Base-by-base conservation (phyloP, 805 yeast species). In the Barnettozyma siamensis region DNA sequence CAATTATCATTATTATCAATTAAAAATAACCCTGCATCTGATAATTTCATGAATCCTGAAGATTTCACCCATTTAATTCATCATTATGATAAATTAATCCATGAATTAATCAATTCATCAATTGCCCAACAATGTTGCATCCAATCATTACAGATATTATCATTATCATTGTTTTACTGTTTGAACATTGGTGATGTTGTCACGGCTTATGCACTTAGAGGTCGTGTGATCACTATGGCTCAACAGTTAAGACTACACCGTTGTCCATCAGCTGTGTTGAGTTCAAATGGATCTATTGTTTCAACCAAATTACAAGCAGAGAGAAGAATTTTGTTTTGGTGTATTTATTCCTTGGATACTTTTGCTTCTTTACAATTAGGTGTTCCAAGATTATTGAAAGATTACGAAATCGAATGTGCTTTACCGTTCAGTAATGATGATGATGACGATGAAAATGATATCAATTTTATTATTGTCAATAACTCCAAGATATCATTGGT, bases 381-480 rank as follows among this genome's bases (percentile, higher is more conserved):
- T 35, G 85, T 86, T 30, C 96, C 96, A 5, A 67, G 94, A 47
- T 63, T 87, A 36, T 62, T 88, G 21, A 83, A 83, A 53, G 95
- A 86, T 56, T 77, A 76, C 53, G 94, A 86, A 58, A 78, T 88
- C 38, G 94, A 87, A 58, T 87, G 95, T 67, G 89, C 91, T 1
- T 63, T 84, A 52, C 96, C 96, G 1, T 77, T 83, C 26, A 70
- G 66, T 37, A 73, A 64, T 43, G 71, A 67, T 41, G 55, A 60
- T 33, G 60, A 59, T 8, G 59, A 59, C 37, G 67, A 63, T 31
- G 75, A 71, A 21, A 59, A 63, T 34, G 72, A 73, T 46, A 76
- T 72, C 33, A 80, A 77, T 53, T 69, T 78, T 48, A 72, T 78
- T 47, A 71, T 77, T 27, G 75, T 80, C 44, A 79, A 78, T 55